Evolutionary conservation across 192 early-diverging fungal species (phyloP).

Genomic region (Backusella tuberculispora): DNA sequence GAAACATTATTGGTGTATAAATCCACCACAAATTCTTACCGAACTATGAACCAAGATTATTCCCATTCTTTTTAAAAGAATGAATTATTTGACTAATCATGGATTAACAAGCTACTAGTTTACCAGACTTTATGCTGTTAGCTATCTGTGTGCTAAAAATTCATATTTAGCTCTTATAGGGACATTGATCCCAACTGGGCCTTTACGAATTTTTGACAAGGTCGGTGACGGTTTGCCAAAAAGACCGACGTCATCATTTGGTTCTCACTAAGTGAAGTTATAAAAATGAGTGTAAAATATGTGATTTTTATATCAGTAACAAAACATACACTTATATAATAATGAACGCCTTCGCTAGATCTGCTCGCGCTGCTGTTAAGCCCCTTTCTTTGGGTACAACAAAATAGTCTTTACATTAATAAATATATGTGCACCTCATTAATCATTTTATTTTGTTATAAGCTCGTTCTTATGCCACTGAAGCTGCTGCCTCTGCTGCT

Average conservation of each 20-base stretch:
- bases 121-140: too few species aligned
- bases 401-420: not conserved
- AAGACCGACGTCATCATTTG: not conserved
- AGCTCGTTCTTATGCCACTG: slow-evolving; percentile 84
- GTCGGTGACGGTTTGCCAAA: not conserved
- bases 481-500: slow-evolving; percentile 72
- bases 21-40: too few species aligned
- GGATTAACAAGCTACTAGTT: too few species aligned
- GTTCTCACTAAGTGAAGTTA: not conserved
- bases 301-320: not conserved
- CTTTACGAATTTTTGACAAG: not conserved
- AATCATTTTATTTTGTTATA: slow-evolving; percentile 11
- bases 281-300: not conserved
- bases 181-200: not conserved
- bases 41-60: too few species aligned
- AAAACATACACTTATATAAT: slow-evolving; percentile 24
- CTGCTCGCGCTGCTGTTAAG: slow-evolving; percentile 51
- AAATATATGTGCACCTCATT: not conserved
- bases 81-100: too few species aligned
- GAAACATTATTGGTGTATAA: too few species aligned
- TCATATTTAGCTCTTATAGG: not conserved
- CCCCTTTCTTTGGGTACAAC: slow-evolving; percentile 53
- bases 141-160: too few species aligned
- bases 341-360: slow-evolving; percentile 60
- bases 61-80: too few species aligned